Evolutionary conservation across 148 eudicot genomes (phyloP), one percentile per base, ranked within the genome.

Genomic region (Gaultheria prostrata): DNA sequence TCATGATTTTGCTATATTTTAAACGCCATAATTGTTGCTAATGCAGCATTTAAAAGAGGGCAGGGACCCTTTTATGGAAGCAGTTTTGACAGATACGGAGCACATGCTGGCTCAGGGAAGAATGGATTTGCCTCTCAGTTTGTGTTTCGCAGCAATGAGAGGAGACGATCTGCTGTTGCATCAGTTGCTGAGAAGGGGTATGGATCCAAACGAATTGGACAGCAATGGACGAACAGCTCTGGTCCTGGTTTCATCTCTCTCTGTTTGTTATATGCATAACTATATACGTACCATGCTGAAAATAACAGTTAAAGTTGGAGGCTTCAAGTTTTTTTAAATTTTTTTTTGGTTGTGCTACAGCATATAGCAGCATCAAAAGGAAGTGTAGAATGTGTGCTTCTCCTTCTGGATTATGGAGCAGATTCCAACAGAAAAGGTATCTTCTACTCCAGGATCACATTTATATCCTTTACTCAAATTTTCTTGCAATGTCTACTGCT

Each of bases 371-470:
- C 95, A 57, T 89, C 97, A 35, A 87, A 88, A 20, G 98, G 98
- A 78, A 86, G 80, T 53, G 77, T 84, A 65, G 89, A 79, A 75
- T 93, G 96, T 83, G 93, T 87, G 32, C 82, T 72, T 59, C 78
- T 87, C 45, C 97, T 95, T n/a, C 83, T 95, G 56, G 92, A 91
- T 39, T 79, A 85, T 83, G 95, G 92, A 78, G 98, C 98, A 79
- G 89, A 95, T 89, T 95, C 98, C 10, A 92, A 93, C 74, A 82
- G 82, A 67, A 89, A 82, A 92, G 98, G 98, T 95, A 90, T n/a
- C 18, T 20, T 15, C 61, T 20, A 59, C 26, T 21, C 24, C 26
- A 21, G 20, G 20, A 32, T 56, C 48, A 32, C 35, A 20, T 56
- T 56, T 20, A 15, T 18, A 8, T 46, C 56, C 20, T 18, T 10